Conservation (phyloP, 73 alveolate genomes). For the Breviolum minutum region DNA sequence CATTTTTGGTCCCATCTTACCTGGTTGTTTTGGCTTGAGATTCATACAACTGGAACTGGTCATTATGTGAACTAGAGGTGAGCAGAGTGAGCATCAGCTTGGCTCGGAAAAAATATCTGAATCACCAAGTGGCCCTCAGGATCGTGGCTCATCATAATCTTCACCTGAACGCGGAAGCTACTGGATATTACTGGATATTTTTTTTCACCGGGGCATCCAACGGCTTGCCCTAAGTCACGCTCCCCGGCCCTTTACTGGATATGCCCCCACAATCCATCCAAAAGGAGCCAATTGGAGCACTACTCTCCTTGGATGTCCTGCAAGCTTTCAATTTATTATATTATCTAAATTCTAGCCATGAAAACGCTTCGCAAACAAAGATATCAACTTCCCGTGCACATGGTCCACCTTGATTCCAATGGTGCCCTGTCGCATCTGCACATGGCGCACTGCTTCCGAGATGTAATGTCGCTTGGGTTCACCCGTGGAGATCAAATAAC, state of each 20-base stretch:
- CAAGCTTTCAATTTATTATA: background rate
- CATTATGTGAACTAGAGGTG: background rate
- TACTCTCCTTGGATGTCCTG: too few species aligned
- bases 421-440: constrained; percentile 99
- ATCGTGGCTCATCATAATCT: constrained; percentile 95
- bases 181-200: background rate
- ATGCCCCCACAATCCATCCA: background rate
- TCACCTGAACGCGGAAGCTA: constrained; percentile 37
- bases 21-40: background rate
- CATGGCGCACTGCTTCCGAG: constrained; percentile 99
- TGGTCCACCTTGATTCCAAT: constrained; percentile 98
- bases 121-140: constrained; percentile 92
- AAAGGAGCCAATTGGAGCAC: too few species aligned
- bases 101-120: constrained; percentile 14
- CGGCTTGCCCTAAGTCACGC: too few species aligned
- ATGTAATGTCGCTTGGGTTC: constrained; percentile 98
- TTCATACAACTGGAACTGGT: background rate
- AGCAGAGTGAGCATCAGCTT: background rate
- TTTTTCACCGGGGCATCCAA: too few species aligned
- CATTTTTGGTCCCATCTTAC: constrained; percentile 94
- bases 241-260: too few species aligned
- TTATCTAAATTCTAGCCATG: background rate
- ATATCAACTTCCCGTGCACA: background rate
- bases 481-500: constrained; percentile 99
- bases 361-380: background rate